Evolutionary conservation across 768 basidiomycete genomes (phyloP).

Genomic region (Lentinus brumalis): DNA sequence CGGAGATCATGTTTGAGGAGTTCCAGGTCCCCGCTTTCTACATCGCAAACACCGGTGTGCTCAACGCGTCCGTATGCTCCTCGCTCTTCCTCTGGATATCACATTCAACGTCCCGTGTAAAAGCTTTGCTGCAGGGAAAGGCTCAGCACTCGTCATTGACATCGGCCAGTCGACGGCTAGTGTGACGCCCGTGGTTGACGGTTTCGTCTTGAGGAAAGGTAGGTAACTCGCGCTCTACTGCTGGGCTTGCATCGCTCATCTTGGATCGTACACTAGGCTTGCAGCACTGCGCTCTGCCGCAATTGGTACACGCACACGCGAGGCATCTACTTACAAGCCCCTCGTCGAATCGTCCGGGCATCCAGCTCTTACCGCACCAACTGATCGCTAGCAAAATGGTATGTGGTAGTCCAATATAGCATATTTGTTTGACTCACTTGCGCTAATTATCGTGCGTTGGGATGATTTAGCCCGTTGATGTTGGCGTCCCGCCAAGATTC

Average conservation of each 20-base stretch:
- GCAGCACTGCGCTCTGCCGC: constrained; percentile 69
- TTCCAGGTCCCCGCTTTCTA: constrained; percentile 95
- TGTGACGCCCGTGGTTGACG: constrained; percentile 95
- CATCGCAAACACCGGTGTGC: constrained; percentile 90
- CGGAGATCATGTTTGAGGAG: constrained; percentile 97
- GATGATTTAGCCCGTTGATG: constrained; percentile 64
- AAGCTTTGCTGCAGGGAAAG: constrained; percentile 95
- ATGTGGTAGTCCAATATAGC: constrained; percentile 2
- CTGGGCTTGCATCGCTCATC: neutral
- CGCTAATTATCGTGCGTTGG: too few relatives aligned
- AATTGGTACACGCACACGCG: constrained; percentile 80
- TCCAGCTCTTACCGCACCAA: constrained; percentile 83
- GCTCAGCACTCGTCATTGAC: constrained; percentile 95
- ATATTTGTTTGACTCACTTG: neutral
- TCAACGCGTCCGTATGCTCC: constrained; percentile 73
- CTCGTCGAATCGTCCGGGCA: constrained; percentile 51
- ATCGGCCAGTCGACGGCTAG: constrained; percentile 88
- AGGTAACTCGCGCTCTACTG: neutral
- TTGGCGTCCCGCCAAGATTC: constrained; percentile 63
- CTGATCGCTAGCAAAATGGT: constrained; percentile 83
- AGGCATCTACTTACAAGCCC: constrained; percentile 61
- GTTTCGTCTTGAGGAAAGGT: constrained; percentile 97
- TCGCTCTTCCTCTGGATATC: neutral
- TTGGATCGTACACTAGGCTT: constrained; percentile 59
- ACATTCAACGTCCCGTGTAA: neutral